A percentile compares a stretch with the other conserved stretches of the same genome.
Evolutionary conservation across 768 basidiomycete genomes (phyloP).

Genomic region (Podaxis carcinomalis): DNA sequence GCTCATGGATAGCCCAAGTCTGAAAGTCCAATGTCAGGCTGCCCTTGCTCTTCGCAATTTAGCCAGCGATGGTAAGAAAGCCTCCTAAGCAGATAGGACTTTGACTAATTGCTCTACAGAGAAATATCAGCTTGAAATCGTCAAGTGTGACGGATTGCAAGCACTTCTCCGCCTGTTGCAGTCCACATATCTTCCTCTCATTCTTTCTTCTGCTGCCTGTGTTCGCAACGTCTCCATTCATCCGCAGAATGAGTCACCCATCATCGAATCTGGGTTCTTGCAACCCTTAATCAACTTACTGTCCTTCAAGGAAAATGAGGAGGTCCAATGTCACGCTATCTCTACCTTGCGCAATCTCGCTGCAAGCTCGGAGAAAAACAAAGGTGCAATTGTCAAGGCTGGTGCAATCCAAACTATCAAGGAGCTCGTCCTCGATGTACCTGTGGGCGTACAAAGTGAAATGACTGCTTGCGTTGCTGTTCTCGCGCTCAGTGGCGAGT

Average conservation of each 20-base stretch:
- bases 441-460: slow-evolving; percentile 96
- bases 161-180: slow-evolving; percentile 91
- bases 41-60: slow-evolving; percentile 94
- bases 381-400: slow-evolving; percentile 95
- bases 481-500: slow-evolving; percentile 86
- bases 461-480: slow-evolving; percentile 99
- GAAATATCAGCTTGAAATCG: slow-evolving; percentile 98
- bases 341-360: slow-evolving; percentile 95
- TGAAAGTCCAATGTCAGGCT: slow-evolving; percentile 99
- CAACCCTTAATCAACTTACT: slow-evolving; percentile 93
- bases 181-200: slow-evolving; percentile 95
- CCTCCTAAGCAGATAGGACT: not conserved
- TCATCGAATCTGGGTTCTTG: slow-evolving; percentile 97
- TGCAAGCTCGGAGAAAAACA: slow-evolving; percentile 97
- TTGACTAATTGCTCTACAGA: slow-evolving; percentile 41
- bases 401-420: slow-evolving; percentile 97
- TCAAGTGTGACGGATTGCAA: slow-evolving; percentile 89
- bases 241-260: slow-evolving; percentile 97
- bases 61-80: slow-evolving; percentile 82
- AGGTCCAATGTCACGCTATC: slow-evolving; percentile 99
- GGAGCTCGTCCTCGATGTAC: slow-evolving; percentile 91
- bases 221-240: slow-evolving; percentile 99
- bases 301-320: slow-evolving; percentile 99
- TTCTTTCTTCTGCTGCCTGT: slow-evolving; percentile 96
- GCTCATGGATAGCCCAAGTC: slow-evolving; percentile 94